Evolutionary conservation across 345 rosid species (phyloP), one percentile per base, ranked within the genome.

Genomic region (Theobroma cacao): DNA sequence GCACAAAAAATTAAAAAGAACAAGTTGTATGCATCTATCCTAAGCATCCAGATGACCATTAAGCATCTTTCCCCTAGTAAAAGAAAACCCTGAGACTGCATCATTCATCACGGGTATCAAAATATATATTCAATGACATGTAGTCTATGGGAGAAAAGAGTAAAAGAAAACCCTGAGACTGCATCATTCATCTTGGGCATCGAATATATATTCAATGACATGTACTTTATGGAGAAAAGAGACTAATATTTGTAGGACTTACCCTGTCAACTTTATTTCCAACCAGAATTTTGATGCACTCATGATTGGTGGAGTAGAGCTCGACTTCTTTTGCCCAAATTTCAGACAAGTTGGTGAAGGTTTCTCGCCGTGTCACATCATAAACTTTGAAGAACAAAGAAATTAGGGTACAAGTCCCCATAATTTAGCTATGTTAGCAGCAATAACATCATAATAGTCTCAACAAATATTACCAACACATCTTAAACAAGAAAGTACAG

Each of bases 301-400:
- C 97, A 36, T 81, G 88, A 83, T 92, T 90, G 24, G 93, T 91
- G 14, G 93, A 92, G 86, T 92, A 89, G 70, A 90, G 91, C 79
- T 94, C 96, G 31, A 91, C 89, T 81, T 94, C 99, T 83, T 88
- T 94, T 30, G 92, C 93, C 98, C 99, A 96, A 81, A 83, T 77
- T 47, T 91, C 90, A 24, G 95, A 91, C 80, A 96, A 84, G 90
- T 89, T 89, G 60, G 86, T 79, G 84, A 96, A 93, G 38, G 93
- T 92, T 75, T 91, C 97, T 75, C 95, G 84, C 70, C 92, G 85
- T 10, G 98, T 92, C 75, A 96, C 95, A 2, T 96, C 99, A 82
- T 96, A 96, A 82, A 94, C 99, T 96, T 15, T 75, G 26, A 20
- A 67, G 13, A 65, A 60, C 20, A 73, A 43, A 76, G 6, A 53